phyloP scores from a whole-genome alignment of 2,329 filamentous ascomycete species.

The Blastomyces percursus region DNA sequence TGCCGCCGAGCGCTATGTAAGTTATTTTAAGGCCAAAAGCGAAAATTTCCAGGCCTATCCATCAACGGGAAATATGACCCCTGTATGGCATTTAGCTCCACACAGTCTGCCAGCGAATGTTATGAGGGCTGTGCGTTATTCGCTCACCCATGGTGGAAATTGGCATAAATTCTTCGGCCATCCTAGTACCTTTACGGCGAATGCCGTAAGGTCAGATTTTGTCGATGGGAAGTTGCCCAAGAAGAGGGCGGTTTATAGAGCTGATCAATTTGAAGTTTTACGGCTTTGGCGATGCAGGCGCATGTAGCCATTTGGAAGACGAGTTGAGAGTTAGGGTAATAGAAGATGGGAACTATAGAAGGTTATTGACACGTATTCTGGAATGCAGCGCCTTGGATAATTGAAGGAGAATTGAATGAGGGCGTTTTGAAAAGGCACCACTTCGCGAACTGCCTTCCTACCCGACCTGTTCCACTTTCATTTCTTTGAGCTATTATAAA shows the following conservation, averaged over 20 bases:
- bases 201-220: slow-evolving; percentile 25
- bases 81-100: slow-evolving; percentile 17
- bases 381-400: neutral
- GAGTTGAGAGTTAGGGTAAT: neutral
- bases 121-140: slow-evolving; percentile 21
- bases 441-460: too few relatives aligned
- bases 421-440: neutral
- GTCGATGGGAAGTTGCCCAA: slow-evolving; percentile 24
- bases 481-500: neutral
- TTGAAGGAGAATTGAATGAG: neutral
- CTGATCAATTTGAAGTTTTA: slow-evolving; percentile 10
- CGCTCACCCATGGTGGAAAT: slow-evolving; percentile 18
- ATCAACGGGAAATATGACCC: slow-evolving; percentile 19
- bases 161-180: slow-evolving; percentile 14
- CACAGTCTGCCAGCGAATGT: slow-evolving; percentile 16
- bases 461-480: neutral
- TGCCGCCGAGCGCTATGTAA: slow-evolving; percentile 16
- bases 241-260: slow-evolving; percentile 23
- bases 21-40: slow-evolving; percentile 17
- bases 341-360: neutral
- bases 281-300: neutral
- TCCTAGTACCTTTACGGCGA: slow-evolving; percentile 21
- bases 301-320: neutral
- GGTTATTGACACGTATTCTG: neutral
- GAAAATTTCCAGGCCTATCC: slow-evolving; percentile 17